Base-by-base conservation (phyloP, 148 eudicot species). In the Silene latifolia region DNA sequence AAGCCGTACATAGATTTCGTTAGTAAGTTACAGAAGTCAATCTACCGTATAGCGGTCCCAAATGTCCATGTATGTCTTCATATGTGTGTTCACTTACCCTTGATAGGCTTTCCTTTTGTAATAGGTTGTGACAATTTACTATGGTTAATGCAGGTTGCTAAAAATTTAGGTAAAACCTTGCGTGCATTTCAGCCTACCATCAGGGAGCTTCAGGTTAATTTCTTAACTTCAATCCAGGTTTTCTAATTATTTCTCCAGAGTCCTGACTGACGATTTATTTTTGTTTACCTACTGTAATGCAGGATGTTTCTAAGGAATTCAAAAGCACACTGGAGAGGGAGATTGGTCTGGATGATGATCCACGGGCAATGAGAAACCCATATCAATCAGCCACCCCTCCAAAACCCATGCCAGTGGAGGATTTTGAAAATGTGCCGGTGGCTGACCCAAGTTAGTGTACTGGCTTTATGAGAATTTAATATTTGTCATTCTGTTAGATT, bases 231-330 rank as follows among this genome's bases (percentile, higher is more conserved):
- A 10, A 21, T 66, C 19, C n/a, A n/a, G n/a, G n/a, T n/a, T n/a
- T 71, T 71, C n/a, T 7, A n/a, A 58, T 51, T 44, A 7, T 60
- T 60, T 51, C 39, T n/a, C n/a, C n/a, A n/a, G n/a, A n/a, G n/a
- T 57, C 21, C 74, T 66, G 53, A 67, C 35, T 21, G 10, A 7
- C 32, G 47, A 66, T 12, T 27, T 67, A 13, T 14, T 75, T 72
- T 59, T 51, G 74, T 72, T 47, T 48, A 14, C 57, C 56, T 59
- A 14, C 63, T 67, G 61, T 64, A 11, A 47, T 19, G 27, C 78
- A 94, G 98, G 97, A 94, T 20, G 98, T 94, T 77, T 94, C 98
- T 60, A 91, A 88, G 81, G 98, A 94, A 77, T 94, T 94, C 81
- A 94, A 94, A 88, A 91, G 84, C 83, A 85, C 93, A 47, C 89